Evolutionary conservation across 78 protist species (phyloP).

Genomic region (Neovahlkampfia damariscottae): DNA sequence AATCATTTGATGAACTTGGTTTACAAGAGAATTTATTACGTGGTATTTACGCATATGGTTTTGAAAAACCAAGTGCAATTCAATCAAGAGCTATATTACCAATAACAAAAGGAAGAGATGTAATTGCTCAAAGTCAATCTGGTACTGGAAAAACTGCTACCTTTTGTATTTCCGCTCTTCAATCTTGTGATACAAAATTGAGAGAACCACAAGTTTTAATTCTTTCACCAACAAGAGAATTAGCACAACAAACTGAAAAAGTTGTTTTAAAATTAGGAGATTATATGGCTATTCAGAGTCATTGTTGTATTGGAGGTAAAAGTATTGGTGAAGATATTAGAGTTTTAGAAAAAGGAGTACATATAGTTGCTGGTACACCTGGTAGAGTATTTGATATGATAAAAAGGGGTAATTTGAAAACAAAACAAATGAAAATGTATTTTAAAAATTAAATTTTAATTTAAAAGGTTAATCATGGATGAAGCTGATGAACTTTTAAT

Average conservation of each 20-base stretch:
- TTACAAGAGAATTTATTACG: constrained; percentile 83
- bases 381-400: constrained; percentile 98
- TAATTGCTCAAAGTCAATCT: constrained; percentile 96
- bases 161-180: constrained; percentile 73
- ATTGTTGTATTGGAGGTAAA: constrained; percentile 97
- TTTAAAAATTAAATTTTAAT: no score
- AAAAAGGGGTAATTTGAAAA: constrained; percentile 66
- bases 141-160: constrained; percentile 99
- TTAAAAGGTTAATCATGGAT: constrained; percentile 92
- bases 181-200: constrained; percentile 46
- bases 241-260: constrained; percentile 92
- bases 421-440: constrained; percentile 47
- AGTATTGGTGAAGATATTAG: constrained; percentile 76
- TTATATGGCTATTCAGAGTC: constrained; percentile 63
- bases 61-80: constrained; percentile 95
- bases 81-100: constrained; percentile 96
- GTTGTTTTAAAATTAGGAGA: constrained; percentile 81
- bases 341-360: constrained; percentile 71
- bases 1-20: constrained; percentile 83
- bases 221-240: constrained; percentile 98
- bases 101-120: constrained; percentile 70
- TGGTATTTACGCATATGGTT: constrained; percentile 95
- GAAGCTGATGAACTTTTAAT: constrained; percentile 99
- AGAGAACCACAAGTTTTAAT: constrained; percentile 82
- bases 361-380: constrained; percentile 98